These are phyloP conservation scores for Crotalaria pallida DNA, from an alignment of 306 rosid genomes.

Conservation along the genomic window DNA sequence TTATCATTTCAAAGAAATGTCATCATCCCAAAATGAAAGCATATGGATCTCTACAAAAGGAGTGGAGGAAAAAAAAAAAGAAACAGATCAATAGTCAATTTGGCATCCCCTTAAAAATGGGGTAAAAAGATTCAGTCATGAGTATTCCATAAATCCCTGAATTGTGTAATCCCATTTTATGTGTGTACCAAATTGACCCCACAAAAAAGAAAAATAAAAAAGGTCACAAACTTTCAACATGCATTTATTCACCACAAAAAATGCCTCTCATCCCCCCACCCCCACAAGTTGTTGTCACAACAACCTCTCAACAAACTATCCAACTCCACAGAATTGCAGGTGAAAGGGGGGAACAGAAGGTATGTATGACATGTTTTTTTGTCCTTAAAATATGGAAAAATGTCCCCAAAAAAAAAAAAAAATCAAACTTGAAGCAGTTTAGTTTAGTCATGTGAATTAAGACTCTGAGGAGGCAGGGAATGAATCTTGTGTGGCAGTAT, in stretches of 20 bases:
- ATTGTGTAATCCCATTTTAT: constrained; percentile 1
- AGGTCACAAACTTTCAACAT: constrained; percentile 59
- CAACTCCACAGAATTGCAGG: constrained; percentile 53
- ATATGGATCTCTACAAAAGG: background rate
- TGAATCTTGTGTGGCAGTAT: constrained; percentile 40
- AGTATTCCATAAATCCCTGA: background rate
- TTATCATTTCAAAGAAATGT: background rate
- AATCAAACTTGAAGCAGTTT: constrained; percentile 40
- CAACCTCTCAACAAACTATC: constrained; percentile 46
- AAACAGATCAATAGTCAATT: background rate
- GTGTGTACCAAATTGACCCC: constrained; percentile 7
- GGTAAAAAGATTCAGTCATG: background rate
- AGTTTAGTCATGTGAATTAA: constrained; percentile 42
- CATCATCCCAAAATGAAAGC: constrained; percentile 15
- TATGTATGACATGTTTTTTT: constrained; percentile 37
- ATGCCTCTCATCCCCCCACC: constrained; percentile 58
- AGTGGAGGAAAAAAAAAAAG: no score
- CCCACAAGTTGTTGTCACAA: constrained; percentile 41
- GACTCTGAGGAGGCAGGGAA: constrained; percentile 45
- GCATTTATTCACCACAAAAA: constrained; percentile 88
- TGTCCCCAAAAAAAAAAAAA: constrained; percentile 27
- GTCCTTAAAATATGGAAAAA: constrained; percentile 32
- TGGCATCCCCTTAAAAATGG: constrained; percentile 6
- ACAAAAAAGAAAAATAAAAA: background rate
- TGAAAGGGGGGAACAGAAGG: constrained; percentile 60